These are phyloP conservation scores for Albugo candida DNA, from an alignment of 352 stramenopile genomes.

Conservation along the genomic window DNA sequence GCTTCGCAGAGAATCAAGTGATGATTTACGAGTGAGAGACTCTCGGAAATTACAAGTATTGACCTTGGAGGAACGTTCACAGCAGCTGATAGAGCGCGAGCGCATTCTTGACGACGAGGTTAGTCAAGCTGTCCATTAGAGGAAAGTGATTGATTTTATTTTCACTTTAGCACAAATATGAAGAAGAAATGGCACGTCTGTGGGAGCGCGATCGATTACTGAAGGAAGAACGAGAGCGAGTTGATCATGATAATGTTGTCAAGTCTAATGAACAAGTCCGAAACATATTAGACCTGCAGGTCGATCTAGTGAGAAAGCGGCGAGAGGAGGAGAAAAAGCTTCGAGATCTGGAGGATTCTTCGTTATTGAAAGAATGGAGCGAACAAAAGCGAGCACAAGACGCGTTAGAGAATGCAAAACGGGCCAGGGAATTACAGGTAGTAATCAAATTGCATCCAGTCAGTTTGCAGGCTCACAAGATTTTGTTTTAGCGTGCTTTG, in stretches of 20 bases:
- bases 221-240: slow-evolving; percentile 47
- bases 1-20: slow-evolving; percentile 30
- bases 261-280: slow-evolving; percentile 55
- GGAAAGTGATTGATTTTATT: not conserved
- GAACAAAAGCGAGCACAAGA: slow-evolving; percentile 38
- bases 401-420: slow-evolving; percentile 25
- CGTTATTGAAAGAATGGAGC: slow-evolving; percentile 41
- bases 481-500: slow-evolving; percentile 19
- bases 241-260: slow-evolving; percentile 21
- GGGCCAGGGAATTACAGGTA: slow-evolving; percentile 33
- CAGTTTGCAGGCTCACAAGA: not conserved
- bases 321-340: slow-evolving; percentile 17
- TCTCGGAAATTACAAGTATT: slow-evolving; percentile 38
- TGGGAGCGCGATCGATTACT: slow-evolving; percentile 53
- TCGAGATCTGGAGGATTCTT: slow-evolving; percentile 22
- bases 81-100: slow-evolving; percentile 35
- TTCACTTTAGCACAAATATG: slow-evolving; percentile 11
- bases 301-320: slow-evolving; percentile 33
- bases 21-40: slow-evolving; percentile 37
- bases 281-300: slow-evolving; percentile 51
- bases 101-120: slow-evolving; percentile 27
- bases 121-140: not conserved
- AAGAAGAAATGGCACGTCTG: slow-evolving; percentile 39
- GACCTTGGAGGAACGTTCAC: slow-evolving; percentile 33
- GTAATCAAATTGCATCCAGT: not conserved